Conservation (phyloP, 2,329 filamentous ascomycete species). For the Fusarium haematococcum region DNA sequence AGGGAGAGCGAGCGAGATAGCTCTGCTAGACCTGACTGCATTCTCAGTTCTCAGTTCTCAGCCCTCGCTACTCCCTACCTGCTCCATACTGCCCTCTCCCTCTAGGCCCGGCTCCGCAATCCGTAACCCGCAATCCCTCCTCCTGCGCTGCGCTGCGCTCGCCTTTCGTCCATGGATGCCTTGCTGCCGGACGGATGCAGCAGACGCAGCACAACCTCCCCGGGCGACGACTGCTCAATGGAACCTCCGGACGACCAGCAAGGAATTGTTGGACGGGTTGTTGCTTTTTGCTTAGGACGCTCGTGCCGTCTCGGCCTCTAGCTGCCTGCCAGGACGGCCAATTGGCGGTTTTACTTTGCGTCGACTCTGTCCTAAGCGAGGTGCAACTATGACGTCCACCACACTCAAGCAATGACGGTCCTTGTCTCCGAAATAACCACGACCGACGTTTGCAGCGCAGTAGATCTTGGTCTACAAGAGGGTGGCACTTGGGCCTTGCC, state of each 20-base stretch:
- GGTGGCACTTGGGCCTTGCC: constrained; percentile 6
- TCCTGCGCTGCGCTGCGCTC: background rate
- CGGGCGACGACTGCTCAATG: background rate
- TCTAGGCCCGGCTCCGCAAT: constrained; percentile 6
- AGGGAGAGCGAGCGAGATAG: constrained; percentile 4
- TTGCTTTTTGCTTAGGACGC: constrained; percentile 4
- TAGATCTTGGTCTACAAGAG: constrained; percentile 2
- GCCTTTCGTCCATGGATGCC: background rate
- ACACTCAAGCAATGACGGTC: background rate
- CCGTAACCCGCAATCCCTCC: constrained; percentile 1
- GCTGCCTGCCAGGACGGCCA: background rate
- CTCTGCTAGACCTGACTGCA: constrained; percentile 16
- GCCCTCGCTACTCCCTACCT: constrained; percentile 8
- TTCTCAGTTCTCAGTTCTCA: constrained; percentile 10
- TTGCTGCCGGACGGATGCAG: background rate
- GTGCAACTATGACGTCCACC: constrained; percentile 12
- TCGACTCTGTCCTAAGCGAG: constrained; percentile 1
- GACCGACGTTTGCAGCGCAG: background rate
- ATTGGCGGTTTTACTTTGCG: constrained; percentile 1
- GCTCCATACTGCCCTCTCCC: background rate
- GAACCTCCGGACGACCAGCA: background rate
- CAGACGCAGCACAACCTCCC: background rate
- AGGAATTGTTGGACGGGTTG: background rate
- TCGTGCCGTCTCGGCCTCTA: background rate
- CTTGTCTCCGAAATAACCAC: constrained; percentile 1